These are phyloP conservation scores for Xylaria grammica DNA, from an alignment of 495 filamentous ascomycete species.

Conservation along the genomic window DNA sequence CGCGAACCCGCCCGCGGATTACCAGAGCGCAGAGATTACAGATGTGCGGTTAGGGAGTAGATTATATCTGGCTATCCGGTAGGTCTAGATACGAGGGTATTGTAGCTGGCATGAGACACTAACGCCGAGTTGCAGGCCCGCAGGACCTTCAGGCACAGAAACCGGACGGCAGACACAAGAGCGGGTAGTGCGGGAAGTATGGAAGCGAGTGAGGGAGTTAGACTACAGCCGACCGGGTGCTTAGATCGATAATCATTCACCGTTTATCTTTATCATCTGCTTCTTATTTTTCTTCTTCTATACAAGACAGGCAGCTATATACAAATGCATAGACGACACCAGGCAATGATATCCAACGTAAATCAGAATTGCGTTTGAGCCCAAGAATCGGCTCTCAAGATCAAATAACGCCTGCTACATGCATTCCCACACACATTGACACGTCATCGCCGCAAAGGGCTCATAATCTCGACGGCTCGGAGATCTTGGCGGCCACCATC, in stretches of 20 bases:
- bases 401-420: slow-evolving; percentile 6
- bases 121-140: slow-evolving; percentile 52
- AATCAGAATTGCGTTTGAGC: background rate
- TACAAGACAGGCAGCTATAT: background rate
- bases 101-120: background rate
- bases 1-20: slow-evolving; percentile 65
- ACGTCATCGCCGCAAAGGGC: background rate
- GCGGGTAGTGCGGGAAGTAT: slow-evolving; percentile 69
- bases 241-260: slow-evolving; percentile 25
- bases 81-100: slow-evolving; percentile 17
- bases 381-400: background rate
- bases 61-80: slow-evolving; percentile 69
- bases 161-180: slow-evolving; percentile 68
- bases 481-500: slow-evolving; percentile 48
- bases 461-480: slow-evolving; percentile 25
- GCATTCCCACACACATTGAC: background rate
- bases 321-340: background rate
- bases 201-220: slow-evolving; percentile 64
- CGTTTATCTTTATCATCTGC: too few relatives aligned
- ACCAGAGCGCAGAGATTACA: slow-evolving; percentile 58
- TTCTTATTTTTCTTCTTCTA: background rate
- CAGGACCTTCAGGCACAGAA: slow-evolving; percentile 63
- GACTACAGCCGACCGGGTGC: slow-evolving; percentile 65
- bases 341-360: background rate
- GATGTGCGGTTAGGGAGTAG: slow-evolving; percentile 64